phyloP scores from a whole-genome alignment of 2,329 filamentous ascomycete genomes.

The Fusarium hostae region DNA sequence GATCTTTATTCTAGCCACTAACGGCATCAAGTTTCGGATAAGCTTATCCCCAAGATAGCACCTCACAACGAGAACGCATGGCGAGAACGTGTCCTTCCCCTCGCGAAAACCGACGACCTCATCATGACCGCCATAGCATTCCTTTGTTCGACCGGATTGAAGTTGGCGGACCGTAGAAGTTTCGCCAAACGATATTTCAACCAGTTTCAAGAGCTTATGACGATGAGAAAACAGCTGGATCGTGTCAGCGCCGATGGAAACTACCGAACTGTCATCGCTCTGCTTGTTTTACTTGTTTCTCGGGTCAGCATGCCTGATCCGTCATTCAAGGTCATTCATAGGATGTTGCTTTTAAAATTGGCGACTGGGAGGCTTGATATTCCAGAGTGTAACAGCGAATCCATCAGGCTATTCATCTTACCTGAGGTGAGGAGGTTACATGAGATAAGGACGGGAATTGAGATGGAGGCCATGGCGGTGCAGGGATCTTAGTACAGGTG shows the following conservation, averaged over 20 bases:
- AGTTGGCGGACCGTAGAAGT: neutral
- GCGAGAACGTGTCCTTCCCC: constrained; percentile 33
- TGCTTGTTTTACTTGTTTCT: no score
- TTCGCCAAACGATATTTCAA: neutral
- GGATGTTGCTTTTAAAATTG: no score
- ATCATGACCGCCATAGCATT: constrained; percentile 41
- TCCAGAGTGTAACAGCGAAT: no score
- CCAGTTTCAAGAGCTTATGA: neutral
- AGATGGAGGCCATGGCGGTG: no score
- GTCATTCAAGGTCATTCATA: no score
- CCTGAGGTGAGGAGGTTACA: no score
- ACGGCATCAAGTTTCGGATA: constrained; percentile 30
- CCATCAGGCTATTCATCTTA: no score
- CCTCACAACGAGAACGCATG: constrained; percentile 33
- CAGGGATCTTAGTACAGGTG: no score
- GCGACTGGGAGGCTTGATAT: no score
- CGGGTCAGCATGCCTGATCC: no score
- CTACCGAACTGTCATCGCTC: no score
- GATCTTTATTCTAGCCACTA: neutral
- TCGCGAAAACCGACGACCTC: constrained; percentile 34
- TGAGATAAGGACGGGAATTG: no score
- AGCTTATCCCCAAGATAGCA: constrained; percentile 41
- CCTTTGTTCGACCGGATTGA: neutral
- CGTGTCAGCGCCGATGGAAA: neutral
- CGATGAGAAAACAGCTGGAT: neutral